Percentiles rank a stretch among this genome's conserved stretches.
phyloP scores from a whole-genome alignment of 768 basidiomycete genomes.

The Tylopilus rubrobrunneus region DNA sequence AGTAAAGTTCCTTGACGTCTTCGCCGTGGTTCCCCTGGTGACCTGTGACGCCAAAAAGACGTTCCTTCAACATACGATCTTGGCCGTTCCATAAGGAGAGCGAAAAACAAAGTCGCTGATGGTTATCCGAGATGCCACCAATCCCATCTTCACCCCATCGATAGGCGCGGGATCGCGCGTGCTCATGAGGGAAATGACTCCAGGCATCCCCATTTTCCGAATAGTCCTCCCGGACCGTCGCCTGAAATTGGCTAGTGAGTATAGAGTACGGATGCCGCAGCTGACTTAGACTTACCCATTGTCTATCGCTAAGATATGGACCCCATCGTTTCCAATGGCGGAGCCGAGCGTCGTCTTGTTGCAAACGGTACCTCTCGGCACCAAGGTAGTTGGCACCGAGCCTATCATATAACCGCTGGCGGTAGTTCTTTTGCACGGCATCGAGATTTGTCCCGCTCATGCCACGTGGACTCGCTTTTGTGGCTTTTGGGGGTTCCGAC shows the following conservation, averaged over 20 bases:
- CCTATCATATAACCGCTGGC: constrained; percentile 59
- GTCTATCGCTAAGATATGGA: constrained; percentile 93
- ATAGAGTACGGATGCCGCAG: not conserved
- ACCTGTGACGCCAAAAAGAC: constrained; percentile 93
- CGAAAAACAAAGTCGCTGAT: constrained; percentile 87
- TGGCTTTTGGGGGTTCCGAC: constrained; percentile 38
- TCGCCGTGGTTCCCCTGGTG: constrained; percentile 99
- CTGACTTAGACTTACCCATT: constrained; percentile 71
- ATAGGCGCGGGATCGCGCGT: constrained; percentile 90
- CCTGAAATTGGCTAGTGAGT: constrained; percentile 44
- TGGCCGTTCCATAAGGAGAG: constrained; percentile 93
- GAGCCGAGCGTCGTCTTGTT: constrained; percentile 74
- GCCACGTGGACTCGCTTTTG: constrained; percentile 34
- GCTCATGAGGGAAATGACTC: constrained; percentile 93
- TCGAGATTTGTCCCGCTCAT: constrained; percentile 4
- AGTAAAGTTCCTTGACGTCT: constrained; percentile 98
- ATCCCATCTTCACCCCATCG: constrained; percentile 99
- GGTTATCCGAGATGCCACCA: constrained; percentile 96
- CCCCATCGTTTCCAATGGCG: constrained; percentile 99
- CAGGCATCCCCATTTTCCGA: constrained; percentile 95
- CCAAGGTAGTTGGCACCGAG: constrained; percentile 75
- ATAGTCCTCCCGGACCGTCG: constrained; percentile 98
- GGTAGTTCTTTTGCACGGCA: constrained; percentile 39
- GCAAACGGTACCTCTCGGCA: constrained; percentile 79
- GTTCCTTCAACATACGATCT: constrained; percentile 94